phyloP scores from a whole-genome alignment of 2,329 filamentous ascomycete species.

The Apiospora pterosperma region DNA sequence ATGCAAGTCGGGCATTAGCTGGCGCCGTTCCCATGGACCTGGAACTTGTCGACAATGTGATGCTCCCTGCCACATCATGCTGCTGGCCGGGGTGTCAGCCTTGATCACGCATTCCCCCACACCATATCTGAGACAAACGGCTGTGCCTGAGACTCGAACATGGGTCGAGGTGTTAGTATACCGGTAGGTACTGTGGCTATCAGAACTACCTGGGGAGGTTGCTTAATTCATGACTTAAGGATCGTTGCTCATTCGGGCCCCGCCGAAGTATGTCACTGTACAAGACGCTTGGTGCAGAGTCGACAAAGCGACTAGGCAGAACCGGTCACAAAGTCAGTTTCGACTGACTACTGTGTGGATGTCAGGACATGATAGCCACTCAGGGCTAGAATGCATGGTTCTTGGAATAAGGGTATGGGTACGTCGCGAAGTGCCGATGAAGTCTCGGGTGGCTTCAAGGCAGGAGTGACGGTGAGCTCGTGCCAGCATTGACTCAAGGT shows the following conservation, averaged over 20 bases:
- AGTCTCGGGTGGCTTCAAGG: neutral
- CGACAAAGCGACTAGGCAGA: neutral
- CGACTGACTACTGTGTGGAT: neutral
- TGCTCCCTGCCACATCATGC: neutral
- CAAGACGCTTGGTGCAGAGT: neutral
- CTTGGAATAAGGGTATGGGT: neutral
- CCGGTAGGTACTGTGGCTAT: neutral
- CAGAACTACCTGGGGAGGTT: neutral
- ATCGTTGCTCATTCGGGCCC: neutral
- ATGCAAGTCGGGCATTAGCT: slow-evolving; percentile 4
- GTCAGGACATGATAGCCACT: neutral
- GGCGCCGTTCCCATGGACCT: neutral
- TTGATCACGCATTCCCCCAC: neutral
- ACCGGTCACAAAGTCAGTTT: neutral
- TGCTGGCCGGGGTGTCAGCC: neutral
- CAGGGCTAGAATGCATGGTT: neutral
- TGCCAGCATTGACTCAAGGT: neutral
- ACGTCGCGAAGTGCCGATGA: neutral
- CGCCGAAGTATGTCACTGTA: neutral
- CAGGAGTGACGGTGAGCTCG: neutral
- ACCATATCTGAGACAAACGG: neutral
- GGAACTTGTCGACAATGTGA: neutral
- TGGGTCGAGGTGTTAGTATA: neutral
- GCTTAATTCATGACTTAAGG: neutral
- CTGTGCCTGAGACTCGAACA: neutral